A percentile compares a stretch with the other conserved stretches of the same genome.
Conservation (phyloP, 2,329 filamentous ascomycete species). For the Helotiales sp. region DNA sequence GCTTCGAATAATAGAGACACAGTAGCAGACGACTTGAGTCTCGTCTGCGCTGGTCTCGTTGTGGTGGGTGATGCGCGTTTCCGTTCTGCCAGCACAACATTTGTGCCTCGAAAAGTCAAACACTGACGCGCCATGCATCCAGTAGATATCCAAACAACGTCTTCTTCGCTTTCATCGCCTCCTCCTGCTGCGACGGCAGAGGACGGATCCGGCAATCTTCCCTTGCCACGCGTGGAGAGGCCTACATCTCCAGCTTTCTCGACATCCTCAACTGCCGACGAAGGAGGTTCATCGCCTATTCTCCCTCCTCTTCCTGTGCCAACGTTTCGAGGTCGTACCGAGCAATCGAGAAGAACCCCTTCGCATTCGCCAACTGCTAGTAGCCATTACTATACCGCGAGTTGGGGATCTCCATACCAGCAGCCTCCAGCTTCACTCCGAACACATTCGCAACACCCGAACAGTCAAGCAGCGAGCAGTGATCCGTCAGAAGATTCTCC, state of each 20-base stretch:
- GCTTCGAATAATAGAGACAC: constrained; percentile 37
- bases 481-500: constrained; percentile 60
- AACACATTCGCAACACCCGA: constrained; percentile 30
- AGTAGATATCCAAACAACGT: constrained; percentile 34
- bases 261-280: constrained; percentile 60
- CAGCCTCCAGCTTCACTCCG: constrained; percentile 53
- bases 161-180: constrained; percentile 42
- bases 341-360: constrained; percentile 53
- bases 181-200: constrained; percentile 63
- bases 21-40: constrained; percentile 57
- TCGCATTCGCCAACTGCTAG: constrained; percentile 37
- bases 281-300: constrained; percentile 56
- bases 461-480: constrained; percentile 55
- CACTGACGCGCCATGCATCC: constrained; percentile 20
- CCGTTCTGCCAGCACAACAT: background rate
- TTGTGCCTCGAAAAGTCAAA: background rate
- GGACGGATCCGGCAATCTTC: constrained; percentile 45
- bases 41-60: constrained; percentile 64
- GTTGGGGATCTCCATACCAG: constrained; percentile 91
- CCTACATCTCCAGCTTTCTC: constrained; percentile 60
- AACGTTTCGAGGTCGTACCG: constrained; percentile 56
- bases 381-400: constrained; percentile 65
- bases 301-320: constrained; percentile 60
- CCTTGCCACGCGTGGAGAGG: constrained; percentile 22
- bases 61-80: constrained; percentile 24